Base-by-base conservation (phyloP, 495 filamentous ascomycete species). In the Podospora comata region DNA sequence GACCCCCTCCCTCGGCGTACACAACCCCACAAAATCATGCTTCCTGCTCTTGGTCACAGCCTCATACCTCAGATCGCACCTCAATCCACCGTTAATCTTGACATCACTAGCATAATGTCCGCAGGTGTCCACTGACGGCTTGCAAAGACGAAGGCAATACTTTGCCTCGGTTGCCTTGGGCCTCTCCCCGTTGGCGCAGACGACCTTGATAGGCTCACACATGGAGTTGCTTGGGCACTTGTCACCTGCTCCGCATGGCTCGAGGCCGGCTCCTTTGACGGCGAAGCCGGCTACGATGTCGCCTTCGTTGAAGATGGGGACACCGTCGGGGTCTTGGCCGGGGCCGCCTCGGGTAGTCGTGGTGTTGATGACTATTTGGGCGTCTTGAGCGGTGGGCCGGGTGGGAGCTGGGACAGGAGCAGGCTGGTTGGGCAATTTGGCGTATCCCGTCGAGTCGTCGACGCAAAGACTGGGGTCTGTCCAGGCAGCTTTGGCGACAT, bases 401-500 rank as follows among this genome's bases (percentile, higher is more conserved):
- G 60, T 18, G 28, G 60, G 60, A 62, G 60, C 20, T 6, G 28
- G 9, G 60, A 18, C 18, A 20, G 13, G 9, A 18, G 60, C 60
- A 3, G 60, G 60, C 15, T 62, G 60, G 15, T 20, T 16, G 60
- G 60, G 30, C 30, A 32, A 15, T 5, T 62, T 28, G 15, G 60
- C 60, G 30, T 32, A 62, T 18, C 60, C 60, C 26, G 30, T 62
- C 23, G 60, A 62, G 15, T 20, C 60, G 13, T 30, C 68, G 18
- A 62, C 60, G 19, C 60, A 62, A 0, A 62, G 26, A 4, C 26
- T 1, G 15, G 9, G 59, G 28, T 74, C 67, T 4, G 39, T 68
- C 70, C 71, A 77, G 19, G 72, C 74, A 1, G 74, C 75, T 58
- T 73, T 64, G 6, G 71, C 69, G 19, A 78, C 80, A 64, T 79